Conservation (phyloP, 805 yeast genomes). For the Wickerhamomyces strasburgensis region DNA sequence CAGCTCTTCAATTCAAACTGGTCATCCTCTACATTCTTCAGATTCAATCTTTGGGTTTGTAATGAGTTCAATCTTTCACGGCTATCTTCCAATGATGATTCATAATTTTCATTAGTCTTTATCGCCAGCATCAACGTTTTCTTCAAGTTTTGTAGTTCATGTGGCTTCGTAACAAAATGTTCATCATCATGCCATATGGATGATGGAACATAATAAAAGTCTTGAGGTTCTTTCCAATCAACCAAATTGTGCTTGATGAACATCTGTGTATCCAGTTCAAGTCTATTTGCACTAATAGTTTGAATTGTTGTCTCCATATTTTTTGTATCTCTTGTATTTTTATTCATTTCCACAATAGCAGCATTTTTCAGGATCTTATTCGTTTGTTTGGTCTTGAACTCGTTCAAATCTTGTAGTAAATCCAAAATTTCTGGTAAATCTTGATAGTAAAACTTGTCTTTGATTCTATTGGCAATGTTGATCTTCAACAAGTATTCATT, state of each 20-base stretch:
- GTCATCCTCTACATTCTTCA: slow-evolving; percentile 41
- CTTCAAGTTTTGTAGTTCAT: slow-evolving; percentile 43
- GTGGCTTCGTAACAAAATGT: slow-evolving; percentile 50
- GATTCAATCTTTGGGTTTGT: slow-evolving; percentile 28
- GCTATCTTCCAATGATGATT: slow-evolving; percentile 27
- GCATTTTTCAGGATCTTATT: slow-evolving; percentile 66
- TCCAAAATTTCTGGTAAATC: slow-evolving; percentile 90
- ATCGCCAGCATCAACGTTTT: slow-evolving; percentile 41
- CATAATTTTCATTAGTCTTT: slow-evolving; percentile 25
- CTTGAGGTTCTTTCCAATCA: slow-evolving; percentile 82
- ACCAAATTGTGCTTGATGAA: slow-evolving; percentile 77
- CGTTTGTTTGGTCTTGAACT: slow-evolving; percentile 64
- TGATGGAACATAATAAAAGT: slow-evolving; percentile 80
- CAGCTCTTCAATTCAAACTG: slow-evolving; percentile 35
- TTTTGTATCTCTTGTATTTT: slow-evolving; percentile 37
- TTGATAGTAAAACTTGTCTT: slow-evolving; percentile 89
- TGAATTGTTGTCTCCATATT: slow-evolving; percentile 46
- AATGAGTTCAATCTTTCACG: slow-evolving; percentile 27
- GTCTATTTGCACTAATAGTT: slow-evolving; percentile 65
- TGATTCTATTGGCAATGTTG: slow-evolving; percentile 80
- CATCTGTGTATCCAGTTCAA: slow-evolving; percentile 80
- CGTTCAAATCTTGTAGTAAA: slow-evolving; percentile 77
- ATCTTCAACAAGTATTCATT: slow-evolving; percentile 77
- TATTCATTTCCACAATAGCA: slow-evolving; percentile 51
- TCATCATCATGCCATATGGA: slow-evolving; percentile 98